Evolutionary conservation across 2,329 filamentous ascomycete genomes (phyloP).

Genomic region (Metarhizium humberi): DNA sequence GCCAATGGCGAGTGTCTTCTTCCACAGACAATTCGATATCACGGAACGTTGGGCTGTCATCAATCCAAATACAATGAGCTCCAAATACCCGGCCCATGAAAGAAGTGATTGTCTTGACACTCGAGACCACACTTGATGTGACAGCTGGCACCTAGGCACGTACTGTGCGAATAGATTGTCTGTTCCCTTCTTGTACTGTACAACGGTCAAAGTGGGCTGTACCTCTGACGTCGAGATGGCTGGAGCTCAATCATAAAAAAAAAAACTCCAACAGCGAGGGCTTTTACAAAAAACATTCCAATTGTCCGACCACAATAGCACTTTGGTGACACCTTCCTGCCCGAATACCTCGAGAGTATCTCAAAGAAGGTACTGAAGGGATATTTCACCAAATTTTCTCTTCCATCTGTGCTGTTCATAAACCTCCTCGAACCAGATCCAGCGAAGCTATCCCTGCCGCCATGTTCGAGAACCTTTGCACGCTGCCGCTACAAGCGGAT

Average conservation of each 20-base stretch:
- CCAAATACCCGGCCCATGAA: not conserved
- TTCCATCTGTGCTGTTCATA: not conserved
- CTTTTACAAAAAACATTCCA: too few species aligned
- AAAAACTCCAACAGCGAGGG: too few species aligned
- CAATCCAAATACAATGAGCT: not conserved
- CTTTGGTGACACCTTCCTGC: not conserved
- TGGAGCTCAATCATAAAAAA: too few species aligned
- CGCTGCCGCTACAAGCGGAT: conserved; percentile 74
- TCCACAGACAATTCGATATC: not conserved
- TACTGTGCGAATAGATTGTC: too few species aligned
- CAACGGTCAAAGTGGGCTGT: too few species aligned
- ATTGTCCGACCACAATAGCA: too few species aligned
- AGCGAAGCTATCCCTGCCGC: not conserved
- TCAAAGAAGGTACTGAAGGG: not conserved
- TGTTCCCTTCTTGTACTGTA: too few species aligned
- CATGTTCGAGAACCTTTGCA: conserved; percentile 92
- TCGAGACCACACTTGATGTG: not conserved
- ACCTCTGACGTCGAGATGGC: too few species aligned
- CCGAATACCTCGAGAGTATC: not conserved
- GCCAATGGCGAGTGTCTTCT: not conserved
- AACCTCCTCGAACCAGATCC: not conserved
- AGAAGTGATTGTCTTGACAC: not conserved
- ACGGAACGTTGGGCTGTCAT: not conserved
- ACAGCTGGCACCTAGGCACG: too few species aligned
- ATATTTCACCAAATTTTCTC: not conserved